Base-by-base conservation (phyloP, 2,329 filamentous ascomycete species). In the Sphaceloma murrayae region DNA sequence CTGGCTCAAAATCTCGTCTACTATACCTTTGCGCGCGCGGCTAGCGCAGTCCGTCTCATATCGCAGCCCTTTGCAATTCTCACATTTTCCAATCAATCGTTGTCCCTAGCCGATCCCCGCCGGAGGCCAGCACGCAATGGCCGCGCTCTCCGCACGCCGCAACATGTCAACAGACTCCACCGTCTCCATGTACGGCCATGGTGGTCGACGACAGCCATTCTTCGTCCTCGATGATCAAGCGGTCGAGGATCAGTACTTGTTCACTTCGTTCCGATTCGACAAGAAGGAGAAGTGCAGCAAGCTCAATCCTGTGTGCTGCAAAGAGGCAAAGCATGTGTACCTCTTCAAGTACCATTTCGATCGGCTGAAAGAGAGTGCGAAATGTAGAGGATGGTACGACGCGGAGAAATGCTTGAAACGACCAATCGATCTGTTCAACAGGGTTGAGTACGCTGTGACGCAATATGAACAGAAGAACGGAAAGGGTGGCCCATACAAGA, bases 331-430 rank as follows among this genome's bases (percentile, higher is more conserved):
- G 77, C 6, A 74, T 80, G 0, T 85, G 53, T 93, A 93, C 61
- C 85, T 93, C 72, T 73, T 91, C 11, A 70, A 78, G 47, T 80
- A 80, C 53, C 87, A 94, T 60, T 55, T 51, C 75, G 82, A 88
- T 58, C 80, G 87, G 43, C 74, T 94, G 58, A 68, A 86, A n/a
- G 72, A 68, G 54, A 68, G 72, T 32, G 68, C 72, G 17, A 56
- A 65, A 49, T 63, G 70, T 51, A 71, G 74, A 52, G 57, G 65
- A 32, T 74, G 72, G 65, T 45, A 58, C 11, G 53, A 55, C 13
- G 62, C 62, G 3, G 56, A 55, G 5, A 48, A 55, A n/a, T 48
- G 49, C 24, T 52, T 67, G 1, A 46, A 54, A 46, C 57, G 66
- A 16, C 64, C 55, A 18, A 46, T 53, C 14, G 50, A 55, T 5